These are phyloP conservation scores for Cryptococcus depauperatus DNA, from an alignment of 1,284 basidiomycete species.

Conservation along the genomic window DNA sequence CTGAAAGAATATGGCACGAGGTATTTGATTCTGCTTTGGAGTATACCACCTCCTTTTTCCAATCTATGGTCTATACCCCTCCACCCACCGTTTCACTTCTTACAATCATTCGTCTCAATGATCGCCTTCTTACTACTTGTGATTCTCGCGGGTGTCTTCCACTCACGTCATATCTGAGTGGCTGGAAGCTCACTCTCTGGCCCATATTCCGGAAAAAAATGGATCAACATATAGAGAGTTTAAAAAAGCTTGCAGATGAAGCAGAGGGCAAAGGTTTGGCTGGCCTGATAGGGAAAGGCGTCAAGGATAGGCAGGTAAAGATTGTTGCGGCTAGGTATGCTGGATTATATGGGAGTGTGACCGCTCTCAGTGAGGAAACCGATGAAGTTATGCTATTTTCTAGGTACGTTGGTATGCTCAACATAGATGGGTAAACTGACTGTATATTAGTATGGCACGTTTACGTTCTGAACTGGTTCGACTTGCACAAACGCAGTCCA, in stretches of 20 bases:
- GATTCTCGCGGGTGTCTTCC: slow-evolving; percentile 68
- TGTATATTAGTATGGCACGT: slow-evolving; percentile 59
- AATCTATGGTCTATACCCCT: slow-evolving; percentile 39
- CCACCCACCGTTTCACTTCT: slow-evolving; percentile 68
- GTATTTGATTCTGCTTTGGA: slow-evolving; percentile 80
- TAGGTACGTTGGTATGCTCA: slow-evolving; percentile 52
- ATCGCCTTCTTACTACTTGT: slow-evolving; percentile 63
- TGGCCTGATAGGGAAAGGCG: slow-evolving; percentile 52
- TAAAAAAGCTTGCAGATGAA: slow-evolving; percentile 72
- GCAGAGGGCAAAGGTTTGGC: slow-evolving; percentile 47
- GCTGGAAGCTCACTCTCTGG: slow-evolving; percentile 75
- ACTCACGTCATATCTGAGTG: slow-evolving; percentile 68
- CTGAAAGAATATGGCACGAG: slow-evolving; percentile 68
- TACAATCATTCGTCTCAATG: slow-evolving; percentile 79
- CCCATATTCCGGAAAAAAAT: slow-evolving; percentile 81
- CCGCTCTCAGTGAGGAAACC: slow-evolving; percentile 66
- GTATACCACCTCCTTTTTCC: slow-evolving; percentile 54
- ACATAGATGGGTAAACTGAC: not conserved
- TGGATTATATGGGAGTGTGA: slow-evolving; percentile 67
- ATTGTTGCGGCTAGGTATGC: slow-evolving; percentile 60
- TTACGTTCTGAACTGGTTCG: slow-evolving; percentile 74
- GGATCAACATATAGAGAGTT: slow-evolving; percentile 68
- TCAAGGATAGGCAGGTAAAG: slow-evolving; percentile 61
- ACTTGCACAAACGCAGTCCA: slow-evolving; percentile 64
- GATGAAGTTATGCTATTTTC: slow-evolving; percentile 92